Percentiles rank a stretch among this genome's conserved stretches.
Evolutionary conservation across 768 basidiomycete species (phyloP).

Genomic region (Amanita thiersii): DNA sequence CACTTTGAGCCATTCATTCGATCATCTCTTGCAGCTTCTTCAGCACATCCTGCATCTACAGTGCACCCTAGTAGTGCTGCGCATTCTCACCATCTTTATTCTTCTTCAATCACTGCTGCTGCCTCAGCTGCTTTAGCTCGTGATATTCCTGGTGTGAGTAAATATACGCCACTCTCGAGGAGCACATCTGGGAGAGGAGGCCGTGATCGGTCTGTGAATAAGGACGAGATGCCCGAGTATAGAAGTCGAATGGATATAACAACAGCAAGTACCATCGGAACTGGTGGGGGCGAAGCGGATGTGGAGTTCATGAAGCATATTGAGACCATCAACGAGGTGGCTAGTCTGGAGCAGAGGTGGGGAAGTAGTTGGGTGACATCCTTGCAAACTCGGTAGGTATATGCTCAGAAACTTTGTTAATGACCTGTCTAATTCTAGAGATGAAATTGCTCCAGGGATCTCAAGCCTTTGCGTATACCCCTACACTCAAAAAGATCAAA

Average conservation of each 20-base stretch:
- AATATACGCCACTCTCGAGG: conserved; percentile 59
- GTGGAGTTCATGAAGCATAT: conserved; percentile 62
- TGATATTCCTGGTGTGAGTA: conserved; percentile 77
- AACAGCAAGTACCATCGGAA: conserved; percentile 41
- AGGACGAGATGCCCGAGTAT: conserved; percentile 75
- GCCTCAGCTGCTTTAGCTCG: conserved; percentile 84
- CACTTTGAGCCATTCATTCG: conserved; percentile 95
- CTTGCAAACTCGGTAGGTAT: conserved; percentile 55
- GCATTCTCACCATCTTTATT: conserved; percentile 66
- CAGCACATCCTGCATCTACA: conserved; percentile 31
- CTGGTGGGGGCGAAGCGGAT: conserved; percentile 61
- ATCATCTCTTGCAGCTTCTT: conserved; percentile 68
- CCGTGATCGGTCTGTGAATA: conserved; percentile 59
- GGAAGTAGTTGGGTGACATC: conserved; percentile 69
- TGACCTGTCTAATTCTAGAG: conserved; percentile 1
- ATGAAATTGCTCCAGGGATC: conserved; percentile 44
- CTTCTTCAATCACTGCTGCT: conserved; percentile 80
- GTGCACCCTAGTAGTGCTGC: conserved; percentile 38
- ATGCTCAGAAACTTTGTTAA: conserved; percentile 16
- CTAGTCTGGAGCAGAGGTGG: conserved; percentile 75
- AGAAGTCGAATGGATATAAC: conserved; percentile 61
- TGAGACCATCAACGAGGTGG: conserved; percentile 54
- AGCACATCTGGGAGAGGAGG: conserved; percentile 34
- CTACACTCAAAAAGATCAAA: conserved; percentile 92
- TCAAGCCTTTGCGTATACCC: conserved; percentile 85